phyloP scores from a whole-genome alignment of 2,329 filamentous ascomycete species.

The Aspergillus puulaauensis region DNA sequence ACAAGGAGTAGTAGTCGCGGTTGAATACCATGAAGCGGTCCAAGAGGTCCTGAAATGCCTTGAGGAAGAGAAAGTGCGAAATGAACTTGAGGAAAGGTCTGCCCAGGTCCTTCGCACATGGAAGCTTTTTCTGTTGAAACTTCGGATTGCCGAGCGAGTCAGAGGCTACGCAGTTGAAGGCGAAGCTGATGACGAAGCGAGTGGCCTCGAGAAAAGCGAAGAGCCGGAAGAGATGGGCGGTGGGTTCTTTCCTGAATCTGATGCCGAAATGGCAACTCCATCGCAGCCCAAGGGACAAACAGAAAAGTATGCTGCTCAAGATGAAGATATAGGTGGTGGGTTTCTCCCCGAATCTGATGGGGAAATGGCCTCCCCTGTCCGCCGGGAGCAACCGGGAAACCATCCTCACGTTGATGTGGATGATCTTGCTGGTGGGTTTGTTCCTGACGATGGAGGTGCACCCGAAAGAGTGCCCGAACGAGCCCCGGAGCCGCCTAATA shows the following conservation, averaged over 20 bases:
- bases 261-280: neutral
- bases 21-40: slow-evolving; percentile 70
- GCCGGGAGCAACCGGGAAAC: neutral
- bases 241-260: slow-evolving; percentile 36
- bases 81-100: slow-evolving; percentile 57
- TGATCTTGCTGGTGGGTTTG: slow-evolving; percentile 22
- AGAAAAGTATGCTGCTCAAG: slow-evolving; percentile 19
- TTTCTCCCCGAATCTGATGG: slow-evolving; percentile 38
- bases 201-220: slow-evolving; percentile 30
- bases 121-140: slow-evolving; percentile 59
- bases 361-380: slow-evolving; percentile 4
- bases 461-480: neutral
- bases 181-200: slow-evolving; percentile 37
- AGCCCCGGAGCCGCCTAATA: neutral
- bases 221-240: slow-evolving; percentile 23
- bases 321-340: slow-evolving; percentile 31
- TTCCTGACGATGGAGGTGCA: slow-evolving; percentile 11
- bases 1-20: slow-evolving; percentile 73
- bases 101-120: slow-evolving; percentile 55
- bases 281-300: neutral
- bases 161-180: slow-evolving; percentile 53
- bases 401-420: neutral
- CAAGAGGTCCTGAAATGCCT: slow-evolving; percentile 67
- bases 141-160: slow-evolving; percentile 72
- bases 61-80: slow-evolving; percentile 62